A percentile compares a stretch with the other conserved stretches of the same genome.
phyloP scores from a whole-genome alignment of 2,329 filamentous ascomycete species.

The Pseudogymnoascus sp. region DNA sequence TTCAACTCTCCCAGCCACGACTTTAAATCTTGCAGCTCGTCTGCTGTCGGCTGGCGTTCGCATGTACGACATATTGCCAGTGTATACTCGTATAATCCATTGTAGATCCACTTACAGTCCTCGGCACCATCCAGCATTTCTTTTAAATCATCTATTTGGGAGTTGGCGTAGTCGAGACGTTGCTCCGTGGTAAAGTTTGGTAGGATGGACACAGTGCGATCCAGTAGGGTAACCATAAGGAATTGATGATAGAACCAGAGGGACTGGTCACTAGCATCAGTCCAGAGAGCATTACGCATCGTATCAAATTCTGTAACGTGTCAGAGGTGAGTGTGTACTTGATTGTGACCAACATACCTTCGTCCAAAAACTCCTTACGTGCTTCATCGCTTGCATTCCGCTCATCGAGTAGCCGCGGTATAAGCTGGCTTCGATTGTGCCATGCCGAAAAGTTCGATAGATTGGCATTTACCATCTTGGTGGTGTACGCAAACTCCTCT shows the following conservation, averaged over 20 bases:
- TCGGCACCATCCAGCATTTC: constrained; percentile 57
- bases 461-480: constrained; percentile 75
- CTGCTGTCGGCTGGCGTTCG: constrained; percentile 32
- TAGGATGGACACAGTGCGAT: constrained; percentile 52
- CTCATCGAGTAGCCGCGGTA: constrained; percentile 67
- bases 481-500: constrained; percentile 82
- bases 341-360: constrained; percentile 41
- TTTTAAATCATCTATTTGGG: constrained; percentile 68
- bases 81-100: constrained; percentile 72
- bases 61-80: constrained; percentile 50
- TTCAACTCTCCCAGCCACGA: constrained; percentile 27
- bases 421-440: constrained; percentile 83
- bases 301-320: constrained; percentile 58
- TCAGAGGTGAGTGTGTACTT: not conserved
- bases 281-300: constrained; percentile 62
- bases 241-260: constrained; percentile 97
- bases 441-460: constrained; percentile 96
- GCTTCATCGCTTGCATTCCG: constrained; percentile 55
- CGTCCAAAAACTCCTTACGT: constrained; percentile 63
- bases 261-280: constrained; percentile 79
- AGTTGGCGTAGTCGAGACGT: constrained; percentile 56
- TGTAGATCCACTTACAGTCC: constrained; percentile 83
- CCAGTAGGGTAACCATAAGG: constrained; percentile 63
- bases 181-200: constrained; percentile 55
- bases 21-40: constrained; percentile 32